Conservation (phyloP, 2,329 filamentous ascomycete genomes). For the Myotisia sp. region DNA sequence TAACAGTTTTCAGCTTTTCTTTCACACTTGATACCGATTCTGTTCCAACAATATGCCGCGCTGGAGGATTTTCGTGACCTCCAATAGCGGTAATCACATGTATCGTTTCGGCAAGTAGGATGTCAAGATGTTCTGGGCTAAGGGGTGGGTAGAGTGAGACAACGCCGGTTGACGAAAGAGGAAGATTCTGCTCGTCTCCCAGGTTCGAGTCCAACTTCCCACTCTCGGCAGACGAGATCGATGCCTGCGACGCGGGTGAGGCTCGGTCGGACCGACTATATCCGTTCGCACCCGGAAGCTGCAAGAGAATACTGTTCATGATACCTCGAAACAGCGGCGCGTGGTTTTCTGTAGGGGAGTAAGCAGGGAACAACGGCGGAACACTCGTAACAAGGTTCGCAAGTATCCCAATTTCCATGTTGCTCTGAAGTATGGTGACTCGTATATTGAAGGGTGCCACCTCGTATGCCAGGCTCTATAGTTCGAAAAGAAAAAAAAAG, state of each 20-base stretch:
- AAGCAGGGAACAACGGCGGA: constrained; percentile 55
- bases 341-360: constrained; percentile 53
- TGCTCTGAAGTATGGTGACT: constrained; percentile 88
- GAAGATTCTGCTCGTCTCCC: constrained; percentile 8
- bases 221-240: constrained; percentile 1
- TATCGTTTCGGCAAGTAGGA: constrained; percentile 73
- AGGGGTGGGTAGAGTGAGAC: constrained; percentile 63
- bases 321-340: constrained; percentile 76
- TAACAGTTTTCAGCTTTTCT: constrained; percentile 92
- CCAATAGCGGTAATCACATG: constrained; percentile 84
- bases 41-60: constrained; percentile 80
- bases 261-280: constrained; percentile 16
- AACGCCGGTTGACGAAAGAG: constrained; percentile 31
- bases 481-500: constrained; percentile 4
- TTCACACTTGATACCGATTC: constrained; percentile 80
- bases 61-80: constrained; percentile 88
- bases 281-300: constrained; percentile 50
- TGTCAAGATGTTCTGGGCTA: constrained; percentile 52
- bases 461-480: constrained; percentile 70
- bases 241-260: constrained; percentile 3
- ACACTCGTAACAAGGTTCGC: constrained; percentile 78
- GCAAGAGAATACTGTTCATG: constrained; percentile 62
- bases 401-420: constrained; percentile 77
- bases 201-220: constrained; percentile 9
- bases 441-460: constrained; percentile 95